Conservation (phyloP, 1,284 basidiomycete genomes). For the Cutaneotrichosporon sp. region DNA sequence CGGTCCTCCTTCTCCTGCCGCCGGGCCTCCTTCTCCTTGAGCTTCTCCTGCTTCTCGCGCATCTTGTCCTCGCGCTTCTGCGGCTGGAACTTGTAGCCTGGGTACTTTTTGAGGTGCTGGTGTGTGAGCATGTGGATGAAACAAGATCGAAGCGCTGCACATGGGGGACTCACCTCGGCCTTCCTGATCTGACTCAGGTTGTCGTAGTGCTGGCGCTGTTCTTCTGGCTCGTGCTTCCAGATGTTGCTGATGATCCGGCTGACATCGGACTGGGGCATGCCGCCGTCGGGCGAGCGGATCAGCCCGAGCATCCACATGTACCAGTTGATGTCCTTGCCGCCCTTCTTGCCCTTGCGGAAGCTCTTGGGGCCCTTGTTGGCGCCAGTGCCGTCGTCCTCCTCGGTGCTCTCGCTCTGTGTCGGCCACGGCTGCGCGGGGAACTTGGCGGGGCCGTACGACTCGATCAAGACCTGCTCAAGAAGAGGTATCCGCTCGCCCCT, state of each 20-base stretch:
- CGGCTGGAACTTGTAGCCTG: slow-evolving; percentile 72
- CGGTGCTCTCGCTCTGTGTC: background rate
- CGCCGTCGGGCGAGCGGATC: slow-evolving; percentile 44
- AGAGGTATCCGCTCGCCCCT: slow-evolving; percentile 12
- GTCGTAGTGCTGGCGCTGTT: slow-evolving; percentile 66
- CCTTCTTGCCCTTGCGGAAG: slow-evolving; percentile 32
- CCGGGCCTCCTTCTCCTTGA: slow-evolving; percentile 48
- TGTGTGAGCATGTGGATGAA: slow-evolving; percentile 2
- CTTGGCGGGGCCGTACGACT: slow-evolving; percentile 11
- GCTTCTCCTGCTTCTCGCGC: slow-evolving; percentile 64
- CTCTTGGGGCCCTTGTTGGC: slow-evolving; percentile 23
- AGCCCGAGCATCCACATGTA: slow-evolving; percentile 27
- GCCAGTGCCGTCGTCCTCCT: background rate
- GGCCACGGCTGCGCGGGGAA: slow-evolving; percentile 1
- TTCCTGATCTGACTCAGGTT: slow-evolving; percentile 68
- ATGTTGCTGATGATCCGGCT: slow-evolving; percentile 68
- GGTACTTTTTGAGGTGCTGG: slow-evolving; percentile 63
- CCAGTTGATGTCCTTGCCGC: slow-evolving; percentile 29
- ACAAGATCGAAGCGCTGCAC: background rate
- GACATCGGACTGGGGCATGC: slow-evolving; percentile 68
- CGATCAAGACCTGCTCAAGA: slow-evolving; percentile 8
- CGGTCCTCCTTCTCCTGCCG: slow-evolving; percentile 10
- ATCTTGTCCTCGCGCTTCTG: slow-evolving; percentile 66
- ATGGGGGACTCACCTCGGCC: slow-evolving; percentile 56
- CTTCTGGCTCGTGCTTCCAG: slow-evolving; percentile 66